Evolutionary conservation across 352 stramenopile genomes (phyloP).

Genomic region (Thalassiosira mediterranea): DNA sequence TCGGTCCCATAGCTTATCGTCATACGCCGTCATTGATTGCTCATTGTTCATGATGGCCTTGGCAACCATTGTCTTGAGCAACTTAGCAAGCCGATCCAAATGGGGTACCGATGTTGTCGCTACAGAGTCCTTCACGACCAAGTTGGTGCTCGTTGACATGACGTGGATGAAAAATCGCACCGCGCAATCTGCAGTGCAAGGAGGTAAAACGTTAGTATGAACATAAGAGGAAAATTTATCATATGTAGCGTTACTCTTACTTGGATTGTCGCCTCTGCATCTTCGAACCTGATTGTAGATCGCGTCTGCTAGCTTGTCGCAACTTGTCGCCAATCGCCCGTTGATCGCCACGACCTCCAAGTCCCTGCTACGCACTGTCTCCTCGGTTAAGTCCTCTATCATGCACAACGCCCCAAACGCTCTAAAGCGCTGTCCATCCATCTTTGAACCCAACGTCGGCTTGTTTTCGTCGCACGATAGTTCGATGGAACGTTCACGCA

Average conservation of each 20-base stretch:
- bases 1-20: no score
- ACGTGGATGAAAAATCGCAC: slow-evolving; percentile 41
- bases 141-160: slow-evolving; percentile 7
- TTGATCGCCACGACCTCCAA: slow-evolving; percentile 41
- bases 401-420: slow-evolving; percentile 40
- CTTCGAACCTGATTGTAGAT: slow-evolving; percentile 12
- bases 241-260: no score
- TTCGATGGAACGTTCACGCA: slow-evolving; percentile 7
- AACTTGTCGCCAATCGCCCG: slow-evolving; percentile 20
- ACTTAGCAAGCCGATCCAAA: slow-evolving; percentile 12
- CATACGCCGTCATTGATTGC: background rate
- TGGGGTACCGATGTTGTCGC: slow-evolving; percentile 27
- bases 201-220: no score
- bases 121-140: slow-evolving; percentile 23
- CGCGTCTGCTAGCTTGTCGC: slow-evolving; percentile 23
- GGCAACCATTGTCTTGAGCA: slow-evolving; percentile 24
- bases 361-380: slow-evolving; percentile 19
- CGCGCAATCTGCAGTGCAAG: no score
- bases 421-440: slow-evolving; percentile 19
- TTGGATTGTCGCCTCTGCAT: slow-evolving; percentile 2
- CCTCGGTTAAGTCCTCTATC: background rate
- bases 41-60: slow-evolving; percentile 10
- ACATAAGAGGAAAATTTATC: no score
- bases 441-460: background rate
- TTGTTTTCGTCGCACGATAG: slow-evolving; percentile 31